phyloP scores from a whole-genome alignment of 1,139 yeast species.

The Saccharomyces pastorianus region DNA sequence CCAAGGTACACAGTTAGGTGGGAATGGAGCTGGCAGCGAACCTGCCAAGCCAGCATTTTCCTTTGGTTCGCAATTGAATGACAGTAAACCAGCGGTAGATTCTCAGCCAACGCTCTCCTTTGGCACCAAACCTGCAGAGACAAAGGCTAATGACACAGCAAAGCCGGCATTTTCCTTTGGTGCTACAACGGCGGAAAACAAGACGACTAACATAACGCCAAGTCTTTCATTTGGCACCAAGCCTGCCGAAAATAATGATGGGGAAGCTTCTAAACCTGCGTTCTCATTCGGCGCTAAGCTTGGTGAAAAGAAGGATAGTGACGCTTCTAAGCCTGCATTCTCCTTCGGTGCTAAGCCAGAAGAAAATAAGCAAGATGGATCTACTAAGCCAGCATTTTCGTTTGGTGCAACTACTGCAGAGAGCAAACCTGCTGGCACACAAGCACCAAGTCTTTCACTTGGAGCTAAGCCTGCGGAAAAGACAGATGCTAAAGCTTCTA shows the following conservation, averaged over 20 bases:
- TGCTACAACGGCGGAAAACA: constrained; percentile 10
- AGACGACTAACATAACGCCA: constrained; percentile 4
- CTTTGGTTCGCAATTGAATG: constrained; percentile 6
- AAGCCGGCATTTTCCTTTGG: constrained; percentile 12
- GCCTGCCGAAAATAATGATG: neutral
- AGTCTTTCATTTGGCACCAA: constrained; percentile 16
- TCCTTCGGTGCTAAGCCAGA: constrained; percentile 22
- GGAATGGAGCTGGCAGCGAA: constrained; percentile 16
- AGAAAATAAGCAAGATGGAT: constrained; percentile 3
- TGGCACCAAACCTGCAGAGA: neutral
- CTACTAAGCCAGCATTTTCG: constrained; percentile 24
- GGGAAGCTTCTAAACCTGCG: constrained; percentile 9
- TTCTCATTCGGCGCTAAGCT: constrained; percentile 15
- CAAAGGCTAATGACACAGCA: neutral
- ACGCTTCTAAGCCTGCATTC: constrained; percentile 12
- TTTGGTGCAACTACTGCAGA: constrained; percentile 27
- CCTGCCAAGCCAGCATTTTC: constrained; percentile 7
- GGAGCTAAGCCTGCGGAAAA: constrained; percentile 28
- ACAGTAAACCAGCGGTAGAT: constrained; percentile 6
- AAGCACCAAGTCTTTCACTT: constrained; percentile 23
- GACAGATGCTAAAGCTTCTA: constrained; percentile 8
- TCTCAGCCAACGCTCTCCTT: neutral
- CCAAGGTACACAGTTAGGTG: constrained; percentile 18
- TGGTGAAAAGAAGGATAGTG: neutral
- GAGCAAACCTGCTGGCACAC: constrained; percentile 17